These are phyloP conservation scores for Aspergillus steynii DNA, from an alignment of 495 filamentous ascomycete species.

Conservation along the genomic window DNA sequence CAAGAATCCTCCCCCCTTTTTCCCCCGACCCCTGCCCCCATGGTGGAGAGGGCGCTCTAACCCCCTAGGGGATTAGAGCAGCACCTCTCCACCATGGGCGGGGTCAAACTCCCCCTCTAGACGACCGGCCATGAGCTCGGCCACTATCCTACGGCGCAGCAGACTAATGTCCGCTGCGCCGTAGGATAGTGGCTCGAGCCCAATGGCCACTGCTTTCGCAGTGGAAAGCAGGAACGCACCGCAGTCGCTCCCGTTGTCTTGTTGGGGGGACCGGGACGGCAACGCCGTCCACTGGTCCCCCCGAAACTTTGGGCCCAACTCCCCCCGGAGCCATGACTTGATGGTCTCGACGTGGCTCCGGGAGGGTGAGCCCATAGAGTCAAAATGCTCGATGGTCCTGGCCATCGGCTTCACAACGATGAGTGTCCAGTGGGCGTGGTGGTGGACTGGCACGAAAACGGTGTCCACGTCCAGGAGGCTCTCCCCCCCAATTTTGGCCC, in stretches of 20 bases:
- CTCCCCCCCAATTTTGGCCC: conserved; percentile 56
- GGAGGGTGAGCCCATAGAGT: conserved; percentile 59
- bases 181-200: conserved; percentile 62
- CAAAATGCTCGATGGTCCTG: conserved; percentile 70
- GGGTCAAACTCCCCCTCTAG: conserved; percentile 52
- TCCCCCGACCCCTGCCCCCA: too few relatives aligned
- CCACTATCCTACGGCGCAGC: conserved; percentile 65
- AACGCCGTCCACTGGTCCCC: conserved; percentile 63
- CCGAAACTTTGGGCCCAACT: conserved; percentile 57
- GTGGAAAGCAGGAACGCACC: conserved; percentile 79
- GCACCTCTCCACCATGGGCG: conserved; percentile 16
- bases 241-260: conserved; percentile 76
- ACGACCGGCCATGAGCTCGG: conserved; percentile 66
- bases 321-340: conserved; percentile 57
- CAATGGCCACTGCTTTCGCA: conserved; percentile 66
- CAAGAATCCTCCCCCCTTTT: too few relatives aligned
- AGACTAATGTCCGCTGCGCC: conserved; percentile 53
- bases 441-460: conserved; percentile 62
- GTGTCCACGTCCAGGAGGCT: conserved; percentile 57
- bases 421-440: conserved; percentile 58
- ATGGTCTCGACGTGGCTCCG: conserved; percentile 35
- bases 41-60: neutral
- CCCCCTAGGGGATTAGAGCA: conserved; percentile 21
- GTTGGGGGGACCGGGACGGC: conserved; percentile 48
- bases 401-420: conserved; percentile 65